Evolutionary conservation across 331 rosid species (phyloP).

Genomic region (Rosa hybrid): DNA sequence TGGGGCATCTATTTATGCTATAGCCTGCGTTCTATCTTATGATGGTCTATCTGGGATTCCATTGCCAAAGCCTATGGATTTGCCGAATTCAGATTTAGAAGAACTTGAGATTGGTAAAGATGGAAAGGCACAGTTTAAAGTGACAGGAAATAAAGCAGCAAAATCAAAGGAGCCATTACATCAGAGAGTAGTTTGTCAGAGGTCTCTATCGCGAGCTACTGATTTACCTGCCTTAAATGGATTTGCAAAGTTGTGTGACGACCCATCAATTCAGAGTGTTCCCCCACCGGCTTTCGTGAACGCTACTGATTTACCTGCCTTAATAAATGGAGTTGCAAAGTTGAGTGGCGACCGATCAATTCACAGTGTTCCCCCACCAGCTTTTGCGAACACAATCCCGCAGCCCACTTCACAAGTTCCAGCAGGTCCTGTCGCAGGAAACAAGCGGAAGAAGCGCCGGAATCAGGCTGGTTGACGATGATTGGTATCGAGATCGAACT

Average conservation of each 20-base stretch:
- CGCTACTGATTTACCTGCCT: background rate
- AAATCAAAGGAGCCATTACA: conserved; percentile 15
- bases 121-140: background rate
- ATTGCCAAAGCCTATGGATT: conserved; percentile 29
- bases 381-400: background rate
- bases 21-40: conserved; percentile 57
- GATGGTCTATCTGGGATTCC: conserved; percentile 63
- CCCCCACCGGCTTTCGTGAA: conserved; percentile 4
- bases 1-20: conserved; percentile 53
- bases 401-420: conserved; percentile 11
- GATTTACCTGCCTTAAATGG: background rate
- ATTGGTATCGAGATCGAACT: background rate
- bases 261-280: background rate
- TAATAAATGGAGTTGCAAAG: conserved; percentile 12
- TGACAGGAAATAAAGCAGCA: conserved; percentile 14
- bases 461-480: conserved; percentile 5
- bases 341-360: background rate
- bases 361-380: conserved; percentile 5
- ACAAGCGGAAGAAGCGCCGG: conserved; percentile 26
- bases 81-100: conserved; percentile 38
- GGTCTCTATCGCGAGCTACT: background rate
- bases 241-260: conserved; percentile 14
- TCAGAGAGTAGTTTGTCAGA: background rate
- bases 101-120: conserved; percentile 30
- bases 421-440: conserved; percentile 20